Evolutionary conservation across 768 basidiomycete genomes (phyloP).

Genomic region (Kwoniella shandongensis): DNA sequence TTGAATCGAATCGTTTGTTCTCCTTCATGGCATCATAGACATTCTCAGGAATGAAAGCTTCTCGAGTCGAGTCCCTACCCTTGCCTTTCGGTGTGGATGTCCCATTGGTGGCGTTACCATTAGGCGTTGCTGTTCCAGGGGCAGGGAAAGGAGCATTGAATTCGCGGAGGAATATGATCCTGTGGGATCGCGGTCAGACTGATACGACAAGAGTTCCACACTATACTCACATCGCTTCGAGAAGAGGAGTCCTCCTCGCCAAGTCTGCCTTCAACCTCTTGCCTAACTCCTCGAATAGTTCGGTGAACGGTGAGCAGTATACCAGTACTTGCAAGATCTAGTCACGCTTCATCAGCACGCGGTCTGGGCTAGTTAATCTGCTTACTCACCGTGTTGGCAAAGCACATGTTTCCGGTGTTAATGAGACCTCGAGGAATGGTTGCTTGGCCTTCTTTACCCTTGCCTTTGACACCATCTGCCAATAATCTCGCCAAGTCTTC

Average conservation of each 20-base stretch:
- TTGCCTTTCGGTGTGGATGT: slow-evolving; percentile 17
- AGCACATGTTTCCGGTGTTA: slow-evolving; percentile 97
- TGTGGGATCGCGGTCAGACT: slow-evolving; percentile 55
- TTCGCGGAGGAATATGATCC: slow-evolving; percentile 69
- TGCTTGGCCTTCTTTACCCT: slow-evolving; percentile 18
- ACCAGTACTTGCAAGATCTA: slow-evolving; percentile 79
- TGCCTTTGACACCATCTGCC: slow-evolving; percentile 39
- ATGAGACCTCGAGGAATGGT: slow-evolving; percentile 66
- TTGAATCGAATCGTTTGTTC: slow-evolving; percentile 88
- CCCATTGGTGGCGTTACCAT: slow-evolving; percentile 10
- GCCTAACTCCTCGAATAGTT: slow-evolving; percentile 71
- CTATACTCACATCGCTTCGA: slow-evolving; percentile 57
- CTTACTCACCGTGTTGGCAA: slow-evolving; percentile 75
- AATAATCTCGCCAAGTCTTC: slow-evolving; percentile 42
- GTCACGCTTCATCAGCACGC: background rate
- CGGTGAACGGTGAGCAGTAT: slow-evolving; percentile 83
- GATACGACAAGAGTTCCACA: slow-evolving; percentile 31
- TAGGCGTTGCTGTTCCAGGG: slow-evolving; percentile 14
- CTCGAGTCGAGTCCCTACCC: slow-evolving; percentile 21
- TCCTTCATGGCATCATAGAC: slow-evolving; percentile 91
- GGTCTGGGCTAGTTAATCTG: background rate
- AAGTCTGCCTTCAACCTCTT: slow-evolving; percentile 58
- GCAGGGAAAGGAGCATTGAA: slow-evolving; percentile 56
- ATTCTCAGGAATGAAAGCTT: slow-evolving; percentile 75
- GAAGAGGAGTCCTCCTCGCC: slow-evolving; percentile 51